Conservation (phyloP, 179 eudicot genomes). For the Dionaea muscipula region DNA sequence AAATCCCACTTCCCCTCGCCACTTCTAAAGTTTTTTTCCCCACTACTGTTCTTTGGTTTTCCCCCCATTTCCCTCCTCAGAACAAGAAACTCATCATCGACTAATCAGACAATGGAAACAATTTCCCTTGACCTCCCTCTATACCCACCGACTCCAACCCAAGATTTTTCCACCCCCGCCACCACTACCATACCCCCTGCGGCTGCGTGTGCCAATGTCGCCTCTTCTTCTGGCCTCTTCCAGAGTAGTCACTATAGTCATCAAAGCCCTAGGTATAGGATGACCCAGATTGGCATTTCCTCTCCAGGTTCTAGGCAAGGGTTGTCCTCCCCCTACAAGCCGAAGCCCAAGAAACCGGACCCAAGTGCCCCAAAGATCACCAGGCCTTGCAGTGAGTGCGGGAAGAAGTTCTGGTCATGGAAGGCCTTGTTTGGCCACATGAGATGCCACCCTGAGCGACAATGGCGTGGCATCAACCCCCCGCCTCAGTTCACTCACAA, state of each 20-base stretch:
- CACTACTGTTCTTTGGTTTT: background rate
- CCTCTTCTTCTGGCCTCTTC: background rate
- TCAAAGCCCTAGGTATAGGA: too few species aligned
- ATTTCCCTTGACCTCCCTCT: slow-evolving; percentile 5
- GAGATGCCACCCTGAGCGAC: slow-evolving; percentile 95
- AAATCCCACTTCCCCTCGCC: slow-evolving; percentile 14
- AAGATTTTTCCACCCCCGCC: slow-evolving; percentile 6
- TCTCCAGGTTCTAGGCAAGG: background rate
- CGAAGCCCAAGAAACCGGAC: slow-evolving; percentile 32
- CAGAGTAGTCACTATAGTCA: background rate
- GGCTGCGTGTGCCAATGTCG: background rate
- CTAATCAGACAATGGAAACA: slow-evolving; percentile 7
- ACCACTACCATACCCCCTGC: background rate
- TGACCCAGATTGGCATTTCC: background rate
- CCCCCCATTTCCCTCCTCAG: background rate
- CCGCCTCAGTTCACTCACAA: slow-evolving; percentile 35
- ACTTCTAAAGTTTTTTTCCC: slow-evolving; percentile 20
- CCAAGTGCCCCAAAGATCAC: slow-evolving; percentile 62
- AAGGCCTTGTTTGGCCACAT: slow-evolving; percentile 92
- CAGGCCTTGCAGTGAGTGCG: slow-evolving; percentile 74
- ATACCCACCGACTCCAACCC: slow-evolving; percentile 7
- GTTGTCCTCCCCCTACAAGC: slow-evolving; percentile 4
- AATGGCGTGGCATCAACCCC: slow-evolving; percentile 91
- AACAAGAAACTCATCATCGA: background rate
- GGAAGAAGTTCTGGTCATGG: slow-evolving; percentile 71